A percentile compares a stretch with the other conserved stretches of the same genome.
Evolutionary conservation across 805 yeast species (phyloP).

Genomic region (Groenewaldozyma salmanticensis): DNA sequence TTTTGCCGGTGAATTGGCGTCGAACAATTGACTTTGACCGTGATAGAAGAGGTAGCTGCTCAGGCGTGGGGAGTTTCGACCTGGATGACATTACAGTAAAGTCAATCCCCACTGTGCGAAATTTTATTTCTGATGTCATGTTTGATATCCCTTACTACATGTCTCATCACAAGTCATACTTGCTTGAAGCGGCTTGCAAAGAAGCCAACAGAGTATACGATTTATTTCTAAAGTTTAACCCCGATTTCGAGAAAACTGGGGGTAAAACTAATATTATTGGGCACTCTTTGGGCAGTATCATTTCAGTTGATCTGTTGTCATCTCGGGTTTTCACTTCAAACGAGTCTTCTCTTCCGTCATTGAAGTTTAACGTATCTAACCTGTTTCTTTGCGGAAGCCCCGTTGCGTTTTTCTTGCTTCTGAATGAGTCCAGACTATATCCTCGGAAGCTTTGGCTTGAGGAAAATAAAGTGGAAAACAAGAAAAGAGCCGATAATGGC

Average conservation of each 20-base stretch:
- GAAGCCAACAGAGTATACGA: conserved; percentile 65
- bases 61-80: conserved; percentile 4
- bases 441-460: conserved; percentile 20
- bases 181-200: conserved; percentile 53
- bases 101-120: conserved; percentile 67
- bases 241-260: conserved; percentile 41
- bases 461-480: conserved; percentile 1
- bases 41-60: conserved; percentile 5
- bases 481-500: conserved; percentile 5
- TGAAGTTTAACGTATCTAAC: conserved; percentile 65
- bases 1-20: conserved; percentile 85
- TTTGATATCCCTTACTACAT: conserved; percentile 76
- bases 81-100: conserved; percentile 65
- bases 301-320: conserved; percentile 61
- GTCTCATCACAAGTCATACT: conserved; percentile 55
- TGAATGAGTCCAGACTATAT: conserved; percentile 21
- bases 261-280: conserved; percentile 71
- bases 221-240: conserved; percentile 54
- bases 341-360: conserved; percentile 11
- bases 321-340: conserved; percentile 17
- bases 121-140: conserved; percentile 73
- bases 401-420: conserved; percentile 55
- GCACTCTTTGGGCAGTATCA: conserved; percentile 86
- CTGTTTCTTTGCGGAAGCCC: conserved; percentile 83
- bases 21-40: conserved; percentile 40